Percentiles rank a stretch among this genome's conserved stretches.
These are phyloP conservation scores for Gloeostereum incarnatum DNA, from an alignment of 768 basidiomycete genomes.

Conservation along the genomic window DNA sequence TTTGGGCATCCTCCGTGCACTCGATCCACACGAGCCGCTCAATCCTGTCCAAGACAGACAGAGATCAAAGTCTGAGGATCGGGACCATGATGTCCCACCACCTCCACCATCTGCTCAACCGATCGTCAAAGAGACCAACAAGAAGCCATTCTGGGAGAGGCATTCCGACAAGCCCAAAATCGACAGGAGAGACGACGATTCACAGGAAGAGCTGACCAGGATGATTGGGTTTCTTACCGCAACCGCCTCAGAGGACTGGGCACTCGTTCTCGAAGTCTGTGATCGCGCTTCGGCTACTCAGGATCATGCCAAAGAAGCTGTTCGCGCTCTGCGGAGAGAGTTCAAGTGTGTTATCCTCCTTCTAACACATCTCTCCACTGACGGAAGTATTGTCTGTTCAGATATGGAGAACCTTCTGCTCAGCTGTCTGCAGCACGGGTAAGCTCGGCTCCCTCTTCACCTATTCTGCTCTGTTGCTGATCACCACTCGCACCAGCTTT, in stretches of 20 bases:
- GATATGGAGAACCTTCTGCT: conserved; percentile 67
- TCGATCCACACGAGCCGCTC: conserved; percentile 39
- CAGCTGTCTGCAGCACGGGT: conserved; percentile 74
- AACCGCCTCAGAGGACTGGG: conserved; percentile 76
- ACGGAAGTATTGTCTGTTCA: conserved; percentile 13
- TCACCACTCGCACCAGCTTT: conserved; percentile 59
- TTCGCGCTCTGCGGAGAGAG: conserved; percentile 71
- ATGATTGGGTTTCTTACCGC: conserved; percentile 60
- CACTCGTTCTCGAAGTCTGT: conserved; percentile 76
- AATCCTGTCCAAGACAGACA: conserved; percentile 25
- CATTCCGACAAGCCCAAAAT: conserved; percentile 23
- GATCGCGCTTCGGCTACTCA: conserved; percentile 73
- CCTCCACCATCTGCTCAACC: too few species aligned
- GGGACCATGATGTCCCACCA: conserved; percentile 19
- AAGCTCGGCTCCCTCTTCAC: conserved; percentile 15
- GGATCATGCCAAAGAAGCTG: conserved; percentile 72
- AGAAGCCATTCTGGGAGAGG: conserved; percentile 23
- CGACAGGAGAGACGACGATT: conserved; percentile 32
- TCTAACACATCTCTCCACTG: not conserved
- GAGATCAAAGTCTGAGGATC: too few species aligned
- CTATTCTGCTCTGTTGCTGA: conserved; percentile 1
- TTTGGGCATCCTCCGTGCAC: conserved; percentile 47
- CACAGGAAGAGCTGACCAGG: conserved; percentile 33
- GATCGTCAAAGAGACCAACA: too few species aligned
- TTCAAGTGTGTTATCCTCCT: conserved; percentile 53